A percentile compares a stretch with the other conserved stretches of the same genome.
These are phyloP conservation scores for Penicillium paneum DNA, from an alignment of 2,329 filamentous ascomycete species.

Conservation along the genomic window DNA sequence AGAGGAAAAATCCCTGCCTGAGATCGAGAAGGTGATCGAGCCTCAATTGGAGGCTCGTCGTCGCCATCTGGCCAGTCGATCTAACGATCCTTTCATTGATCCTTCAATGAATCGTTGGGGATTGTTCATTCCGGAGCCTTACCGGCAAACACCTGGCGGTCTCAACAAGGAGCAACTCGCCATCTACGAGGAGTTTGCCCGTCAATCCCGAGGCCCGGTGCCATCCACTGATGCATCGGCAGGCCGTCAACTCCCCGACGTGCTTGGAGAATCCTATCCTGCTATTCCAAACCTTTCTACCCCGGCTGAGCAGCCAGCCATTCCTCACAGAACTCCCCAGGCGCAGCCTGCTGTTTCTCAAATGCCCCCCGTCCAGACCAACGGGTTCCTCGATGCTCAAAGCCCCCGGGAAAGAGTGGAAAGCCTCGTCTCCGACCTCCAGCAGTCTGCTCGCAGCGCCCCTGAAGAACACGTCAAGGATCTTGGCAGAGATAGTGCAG, in stretches of 20 bases:
- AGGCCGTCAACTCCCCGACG: slow-evolving; percentile 60
- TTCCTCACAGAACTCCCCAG: slow-evolving; percentile 57
- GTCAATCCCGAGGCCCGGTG: slow-evolving; percentile 69
- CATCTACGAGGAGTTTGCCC: slow-evolving; percentile 94
- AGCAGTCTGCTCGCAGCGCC: slow-evolving; percentile 55
- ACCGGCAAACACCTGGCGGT: slow-evolving; percentile 76
- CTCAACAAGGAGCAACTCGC: slow-evolving; percentile 89
- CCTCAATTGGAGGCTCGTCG: slow-evolving; percentile 73
- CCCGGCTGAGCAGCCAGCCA: slow-evolving; percentile 59
- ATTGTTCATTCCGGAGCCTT: slow-evolving; percentile 89
- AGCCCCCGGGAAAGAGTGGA: slow-evolving; percentile 54
- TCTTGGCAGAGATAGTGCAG: slow-evolving; percentile 52
- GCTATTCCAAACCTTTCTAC: slow-evolving; percentile 60
- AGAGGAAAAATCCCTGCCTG: slow-evolving; percentile 84
- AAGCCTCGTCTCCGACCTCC: slow-evolving; percentile 55
- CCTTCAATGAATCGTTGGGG: slow-evolving; percentile 83
- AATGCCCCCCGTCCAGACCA: slow-evolving; percentile 40
- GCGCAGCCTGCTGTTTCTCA: slow-evolving; percentile 41
- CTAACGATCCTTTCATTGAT: slow-evolving; percentile 82
- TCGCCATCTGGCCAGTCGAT: slow-evolving; percentile 69
- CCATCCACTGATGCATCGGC: slow-evolving; percentile 55
- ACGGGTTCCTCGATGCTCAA: slow-evolving; percentile 58
- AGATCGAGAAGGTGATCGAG: slow-evolving; percentile 93
- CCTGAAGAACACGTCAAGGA: slow-evolving; percentile 58
- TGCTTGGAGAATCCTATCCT: slow-evolving; percentile 60